These are phyloP conservation scores for Podaxis sp. DNA, from an alignment of 768 basidiomycete species.

Conservation along the genomic window DNA sequence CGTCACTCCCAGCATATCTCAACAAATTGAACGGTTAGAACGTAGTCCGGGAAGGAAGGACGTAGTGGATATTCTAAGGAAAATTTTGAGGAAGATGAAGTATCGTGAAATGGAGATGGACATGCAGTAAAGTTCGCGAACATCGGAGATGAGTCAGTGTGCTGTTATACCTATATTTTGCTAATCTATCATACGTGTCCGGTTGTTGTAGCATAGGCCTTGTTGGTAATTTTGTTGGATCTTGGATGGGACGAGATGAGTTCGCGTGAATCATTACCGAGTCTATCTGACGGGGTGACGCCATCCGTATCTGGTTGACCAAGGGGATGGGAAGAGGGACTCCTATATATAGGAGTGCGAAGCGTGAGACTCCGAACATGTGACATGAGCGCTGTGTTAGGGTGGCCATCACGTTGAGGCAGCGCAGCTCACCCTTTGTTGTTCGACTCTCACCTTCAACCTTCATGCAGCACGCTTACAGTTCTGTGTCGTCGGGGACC, in stretches of 20 bases:
- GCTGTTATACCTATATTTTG: not conserved
- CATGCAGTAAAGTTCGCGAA: not conserved
- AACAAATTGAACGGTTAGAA: slow-evolving; percentile 26
- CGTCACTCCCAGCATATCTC: slow-evolving; percentile 26
- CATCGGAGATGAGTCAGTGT: not conserved
- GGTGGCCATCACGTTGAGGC: not conserved
- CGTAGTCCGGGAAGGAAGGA: slow-evolving; percentile 17
- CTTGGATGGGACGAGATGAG: not conserved
- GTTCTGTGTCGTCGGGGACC: not conserved
- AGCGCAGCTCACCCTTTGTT: not conserved
- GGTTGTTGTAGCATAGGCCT: not conserved
- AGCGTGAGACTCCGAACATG: not conserved
- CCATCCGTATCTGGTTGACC: not conserved
- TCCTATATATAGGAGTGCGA: not conserved
- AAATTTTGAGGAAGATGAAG: slow-evolving; percentile 24
- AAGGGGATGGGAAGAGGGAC: not conserved
- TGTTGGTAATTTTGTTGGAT: not conserved
- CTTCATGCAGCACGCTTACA: slow-evolving; percentile 7
- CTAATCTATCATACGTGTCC: not conserved
- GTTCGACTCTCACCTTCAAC: not conserved
- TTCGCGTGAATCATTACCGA: slow-evolving; percentile 3
- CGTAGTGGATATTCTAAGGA: slow-evolving; percentile 22
- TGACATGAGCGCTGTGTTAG: not conserved
- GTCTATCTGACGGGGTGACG: not conserved
- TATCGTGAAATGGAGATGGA: slow-evolving; percentile 16